Evolutionary conservation across 2,329 filamentous ascomycete genomes (phyloP).

Genomic region (Parastagonospora nodorum): DNA sequence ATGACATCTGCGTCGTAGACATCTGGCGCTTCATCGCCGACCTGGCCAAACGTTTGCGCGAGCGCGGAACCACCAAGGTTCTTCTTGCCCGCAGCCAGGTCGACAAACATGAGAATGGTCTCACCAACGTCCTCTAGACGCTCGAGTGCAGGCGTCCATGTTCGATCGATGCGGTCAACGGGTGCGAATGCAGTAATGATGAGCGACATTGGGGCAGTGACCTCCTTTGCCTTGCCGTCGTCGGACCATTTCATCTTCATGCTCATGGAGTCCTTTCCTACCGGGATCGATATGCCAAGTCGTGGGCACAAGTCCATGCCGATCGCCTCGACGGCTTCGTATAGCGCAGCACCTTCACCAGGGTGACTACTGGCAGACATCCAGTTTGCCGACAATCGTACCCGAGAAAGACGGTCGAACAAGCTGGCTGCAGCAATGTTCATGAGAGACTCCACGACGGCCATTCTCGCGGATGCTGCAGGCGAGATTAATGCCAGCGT

Average conservation of each 20-base stretch:
- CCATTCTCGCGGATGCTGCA: slow-evolving; percentile 92
- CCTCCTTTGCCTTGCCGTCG: slow-evolving; percentile 73
- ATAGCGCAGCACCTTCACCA: slow-evolving; percentile 89
- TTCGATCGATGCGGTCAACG: slow-evolving; percentile 79
- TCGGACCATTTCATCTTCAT: slow-evolving; percentile 94
- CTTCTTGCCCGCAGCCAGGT: slow-evolving; percentile 80
- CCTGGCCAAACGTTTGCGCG: slow-evolving; percentile 84
- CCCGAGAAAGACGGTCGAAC: slow-evolving; percentile 73
- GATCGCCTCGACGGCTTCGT: slow-evolving; percentile 91
- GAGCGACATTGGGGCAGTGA: slow-evolving; percentile 88
- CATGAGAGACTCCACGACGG: slow-evolving; percentile 89
- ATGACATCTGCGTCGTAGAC: slow-evolving; percentile 80
- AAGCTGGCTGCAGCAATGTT: slow-evolving; percentile 85
- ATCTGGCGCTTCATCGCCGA: slow-evolving; percentile 85
- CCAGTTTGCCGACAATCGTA: slow-evolving; percentile 96
- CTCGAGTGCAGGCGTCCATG: slow-evolving; percentile 90
- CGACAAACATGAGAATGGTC: slow-evolving; percentile 86
- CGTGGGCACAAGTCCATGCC: slow-evolving; percentile 90
- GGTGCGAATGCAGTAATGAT: slow-evolving; percentile 90
- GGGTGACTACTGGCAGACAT: slow-evolving; percentile 96
- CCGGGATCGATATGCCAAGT: slow-evolving; percentile 90
- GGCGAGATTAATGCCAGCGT: slow-evolving; percentile 87
- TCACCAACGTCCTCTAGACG: slow-evolving; percentile 87
- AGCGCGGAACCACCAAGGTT: slow-evolving; percentile 89
- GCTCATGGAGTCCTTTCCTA: slow-evolving; percentile 97